Conservation (phyloP, 495 filamentous ascomycete species). For the Rusavskia elegans region DNA sequence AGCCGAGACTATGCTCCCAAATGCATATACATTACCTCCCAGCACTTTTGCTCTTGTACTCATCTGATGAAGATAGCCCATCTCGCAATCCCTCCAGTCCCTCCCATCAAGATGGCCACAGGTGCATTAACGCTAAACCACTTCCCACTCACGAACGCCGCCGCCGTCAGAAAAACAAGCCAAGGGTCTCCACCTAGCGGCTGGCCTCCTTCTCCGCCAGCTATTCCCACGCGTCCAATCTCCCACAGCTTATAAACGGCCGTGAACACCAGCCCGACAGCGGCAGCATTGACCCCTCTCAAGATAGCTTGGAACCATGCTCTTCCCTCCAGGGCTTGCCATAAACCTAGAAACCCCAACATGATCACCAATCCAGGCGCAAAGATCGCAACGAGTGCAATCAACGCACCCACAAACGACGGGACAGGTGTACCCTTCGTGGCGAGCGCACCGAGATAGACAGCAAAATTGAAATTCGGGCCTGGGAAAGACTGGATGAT, state of each 20-base stretch:
- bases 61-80: background rate
- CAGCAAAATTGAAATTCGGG: conserved; percentile 80
- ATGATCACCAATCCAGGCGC: conserved; percentile 49
- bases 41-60: too few species aligned
- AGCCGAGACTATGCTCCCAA: too few species aligned
- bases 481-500: conserved; percentile 74
- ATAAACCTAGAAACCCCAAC: conserved; percentile 54
- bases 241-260: conserved; percentile 76
- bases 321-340: conserved; percentile 40
- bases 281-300: conserved; percentile 58
- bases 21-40: too few species aligned
- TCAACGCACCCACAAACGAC: conserved; percentile 38
- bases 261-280: conserved; percentile 67
- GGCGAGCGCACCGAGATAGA: conserved; percentile 56
- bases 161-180: conserved; percentile 12
- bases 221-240: conserved; percentile 51
- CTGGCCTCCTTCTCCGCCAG: conserved; percentile 14
- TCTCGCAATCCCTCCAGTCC: conserved; percentile 7
- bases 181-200: conserved; percentile 15
- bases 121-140: conserved; percentile 12
- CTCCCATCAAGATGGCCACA: conserved; percentile 12
- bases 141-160: conserved; percentile 12
- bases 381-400: conserved; percentile 62
- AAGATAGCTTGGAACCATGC: conserved; percentile 40
- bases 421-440: conserved; percentile 20